Conservation (phyloP, 768 basidiomycete genomes). For the Pulveroboletus sp. region DNA sequence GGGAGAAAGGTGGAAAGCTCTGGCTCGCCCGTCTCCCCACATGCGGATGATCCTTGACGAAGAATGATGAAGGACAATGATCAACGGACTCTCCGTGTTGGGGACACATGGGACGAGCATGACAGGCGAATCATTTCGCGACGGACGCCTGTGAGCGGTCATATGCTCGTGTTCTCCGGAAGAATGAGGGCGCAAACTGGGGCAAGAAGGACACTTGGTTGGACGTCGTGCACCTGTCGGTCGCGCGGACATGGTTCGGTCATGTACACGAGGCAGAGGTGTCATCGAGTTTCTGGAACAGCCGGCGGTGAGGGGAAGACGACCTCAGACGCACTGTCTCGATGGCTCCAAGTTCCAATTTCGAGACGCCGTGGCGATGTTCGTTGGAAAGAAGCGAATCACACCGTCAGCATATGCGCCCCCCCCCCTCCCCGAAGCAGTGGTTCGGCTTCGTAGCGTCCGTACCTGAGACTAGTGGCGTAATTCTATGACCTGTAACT, state of each 20-base stretch:
- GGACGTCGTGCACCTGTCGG: background rate
- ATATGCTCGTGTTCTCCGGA: slow-evolving; percentile 9
- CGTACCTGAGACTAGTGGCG: too few species aligned
- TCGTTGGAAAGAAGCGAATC: background rate
- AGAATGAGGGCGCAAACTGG: slow-evolving; percentile 1
- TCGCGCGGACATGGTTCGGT: slow-evolving; percentile 5
- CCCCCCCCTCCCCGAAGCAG: background rate
- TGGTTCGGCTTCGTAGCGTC: background rate
- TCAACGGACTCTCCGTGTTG: slow-evolving; percentile 9
- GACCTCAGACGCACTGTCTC: background rate
- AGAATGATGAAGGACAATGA: background rate
- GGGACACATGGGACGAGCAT: slow-evolving; percentile 6
- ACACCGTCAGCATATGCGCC: too few species aligned
- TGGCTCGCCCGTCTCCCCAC: slow-evolving; percentile 8
- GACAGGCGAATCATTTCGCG: slow-evolving; percentile 18
- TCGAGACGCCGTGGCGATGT: background rate
- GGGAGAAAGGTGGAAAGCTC: background rate
- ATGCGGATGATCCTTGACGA: slow-evolving; percentile 3
- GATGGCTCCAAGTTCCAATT: background rate
- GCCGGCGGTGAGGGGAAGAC: too few species aligned
- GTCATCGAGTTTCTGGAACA: slow-evolving; percentile 5
- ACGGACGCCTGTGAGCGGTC: slow-evolving; percentile 18
- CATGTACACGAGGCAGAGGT: slow-evolving; percentile 13
- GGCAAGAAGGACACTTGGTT: slow-evolving; percentile 1
- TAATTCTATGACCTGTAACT: background rate